Base-by-base conservation (phyloP, 192 early-diverging fungal genomes). In the Coemansia sp. region DNA sequence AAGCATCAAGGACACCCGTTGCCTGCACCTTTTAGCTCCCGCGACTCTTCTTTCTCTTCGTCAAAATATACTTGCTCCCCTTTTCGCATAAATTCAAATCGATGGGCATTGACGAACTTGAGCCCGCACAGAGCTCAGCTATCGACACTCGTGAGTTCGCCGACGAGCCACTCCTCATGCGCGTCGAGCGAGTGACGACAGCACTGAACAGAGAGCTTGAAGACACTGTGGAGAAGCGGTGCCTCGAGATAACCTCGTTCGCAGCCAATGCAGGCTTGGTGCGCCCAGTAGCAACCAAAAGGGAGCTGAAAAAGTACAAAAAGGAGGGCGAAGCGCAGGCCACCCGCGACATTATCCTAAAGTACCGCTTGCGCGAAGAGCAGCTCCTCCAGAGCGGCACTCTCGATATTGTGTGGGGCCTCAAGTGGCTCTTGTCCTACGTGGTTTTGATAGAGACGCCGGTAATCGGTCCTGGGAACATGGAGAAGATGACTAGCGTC, bases 401-500 rank as follows among this genome's bases (percentile, higher is more conserved):
- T 12, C 70, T 74, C 36, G 77, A 80, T 35, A 61, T 67, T 33
- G 47, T 37, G 23, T 80, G 77, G 77, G 77, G 77, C 11, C 50
- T 80, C 11, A 68, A 58, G 31, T 80, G 72, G 77, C 69, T 80
- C 50, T 47, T 80, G 12, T 80, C 77, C 25, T 80, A 48, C 31
- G 53, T 75, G 2, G 56, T 69, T 10, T 58, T 80, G 62, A 36
- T 75, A 10, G 77, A 80, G 8, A 38, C 61, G 12, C 73, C 77
- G 0, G 62, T 75, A 9, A 21, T 69, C 10, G 34, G 41, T 10
- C 21, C 59, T 0, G 35, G 20, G 11, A 57, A 35, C 10, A 59
- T 66, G n/a, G 59, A 43, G n/a, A 41, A 65, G 6, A 61, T 80
- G 61, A 20, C 61, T 18, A 62, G 57, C n/a, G 50, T 80, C 16